Conservation (phyloP, 1,284 basidiomycete species). For the Coniophora puteana region DNA sequence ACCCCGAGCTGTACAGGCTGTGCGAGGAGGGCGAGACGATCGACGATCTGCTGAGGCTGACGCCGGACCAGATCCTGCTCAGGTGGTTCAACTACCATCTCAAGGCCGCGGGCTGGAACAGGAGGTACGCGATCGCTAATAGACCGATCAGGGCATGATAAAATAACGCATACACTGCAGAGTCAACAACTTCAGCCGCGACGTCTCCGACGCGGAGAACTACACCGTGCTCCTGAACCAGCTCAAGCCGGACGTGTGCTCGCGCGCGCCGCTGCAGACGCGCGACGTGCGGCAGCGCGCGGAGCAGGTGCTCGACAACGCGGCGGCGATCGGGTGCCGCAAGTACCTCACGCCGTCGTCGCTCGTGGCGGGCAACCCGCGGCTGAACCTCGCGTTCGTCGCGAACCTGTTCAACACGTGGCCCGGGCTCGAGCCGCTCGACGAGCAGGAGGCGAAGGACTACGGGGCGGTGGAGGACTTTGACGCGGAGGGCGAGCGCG, state of each 20-base stretch:
- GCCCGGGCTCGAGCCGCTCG: constrained; percentile 89
- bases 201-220: constrained; percentile 95
- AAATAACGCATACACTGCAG: constrained; percentile 41
- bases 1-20: constrained; percentile 94
- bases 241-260: constrained; percentile 91
- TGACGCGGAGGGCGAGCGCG: constrained; percentile 97
- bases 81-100: constrained; percentile 99
- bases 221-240: constrained; percentile 96
- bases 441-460: constrained; percentile 84
- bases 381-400: constrained; percentile 97
- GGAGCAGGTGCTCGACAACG: constrained; percentile 92
- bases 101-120: constrained; percentile 90
- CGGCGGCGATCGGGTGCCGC: constrained; percentile 90
- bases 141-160: not conserved
- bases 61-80: constrained; percentile 94
- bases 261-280: constrained; percentile 89
- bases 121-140: constrained; percentile 51
- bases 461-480: constrained; percentile 93
- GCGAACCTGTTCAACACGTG: constrained; percentile 99
- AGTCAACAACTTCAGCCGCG: constrained; percentile 96
- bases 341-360: constrained; percentile 94
- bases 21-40: constrained; percentile 97
- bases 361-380: constrained; percentile 93
- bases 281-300: constrained; percentile 80
- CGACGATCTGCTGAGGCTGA: constrained; percentile 90